A percentile compares a stretch with the other conserved stretches of the same genome.
These are phyloP conservation scores for Verruconis gallopava DNA, from an alignment of 2,329 filamentous ascomycete species.

Conservation along the genomic window DNA sequence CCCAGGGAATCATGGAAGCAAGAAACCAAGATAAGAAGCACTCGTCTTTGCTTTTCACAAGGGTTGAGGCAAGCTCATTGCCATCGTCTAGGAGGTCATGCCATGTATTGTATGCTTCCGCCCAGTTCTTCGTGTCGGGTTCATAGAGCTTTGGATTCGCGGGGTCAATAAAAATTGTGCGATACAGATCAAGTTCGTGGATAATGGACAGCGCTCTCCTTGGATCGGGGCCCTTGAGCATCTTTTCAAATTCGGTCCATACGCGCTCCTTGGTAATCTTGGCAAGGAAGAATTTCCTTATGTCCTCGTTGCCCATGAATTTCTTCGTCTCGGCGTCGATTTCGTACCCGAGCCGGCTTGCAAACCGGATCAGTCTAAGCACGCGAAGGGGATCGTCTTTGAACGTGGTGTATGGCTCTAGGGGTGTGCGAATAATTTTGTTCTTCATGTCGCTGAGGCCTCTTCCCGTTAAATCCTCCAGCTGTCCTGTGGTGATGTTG, in stretches of 20 bases:
- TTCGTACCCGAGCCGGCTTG: conserved; percentile 65
- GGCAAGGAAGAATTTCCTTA: conserved; percentile 61
- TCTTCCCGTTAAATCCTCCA: conserved; percentile 72
- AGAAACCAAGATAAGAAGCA: conserved; percentile 66
- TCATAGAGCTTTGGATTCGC: conserved; percentile 35
- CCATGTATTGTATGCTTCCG: conserved; percentile 39
- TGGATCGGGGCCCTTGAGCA: conserved; percentile 59
- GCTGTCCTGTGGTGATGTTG: conserved; percentile 63
- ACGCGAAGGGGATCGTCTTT: conserved; percentile 86
- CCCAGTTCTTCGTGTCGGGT: conserved; percentile 50
- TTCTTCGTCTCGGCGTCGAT: conserved; percentile 58
- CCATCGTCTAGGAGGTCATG: background rate
- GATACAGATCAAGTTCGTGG: conserved; percentile 53
- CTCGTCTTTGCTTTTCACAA: conserved; percentile 52
- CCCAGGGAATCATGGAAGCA: conserved; percentile 63
- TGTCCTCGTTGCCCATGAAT: conserved; percentile 67
- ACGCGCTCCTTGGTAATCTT: conserved; percentile 93
- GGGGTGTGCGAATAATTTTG: conserved; percentile 67
- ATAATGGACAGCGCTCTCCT: conserved; percentile 50
- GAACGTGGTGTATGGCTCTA: conserved; percentile 85
- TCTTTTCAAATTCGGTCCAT: conserved; percentile 79
- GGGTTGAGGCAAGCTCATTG: conserved; percentile 18
- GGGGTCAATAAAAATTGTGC: conserved; percentile 61
- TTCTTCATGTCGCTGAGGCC: conserved; percentile 63
- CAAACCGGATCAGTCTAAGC: conserved; percentile 77